Base-by-base conservation (phyloP, 768 basidiomycete genomes). In the Asterophora parasitica region DNA sequence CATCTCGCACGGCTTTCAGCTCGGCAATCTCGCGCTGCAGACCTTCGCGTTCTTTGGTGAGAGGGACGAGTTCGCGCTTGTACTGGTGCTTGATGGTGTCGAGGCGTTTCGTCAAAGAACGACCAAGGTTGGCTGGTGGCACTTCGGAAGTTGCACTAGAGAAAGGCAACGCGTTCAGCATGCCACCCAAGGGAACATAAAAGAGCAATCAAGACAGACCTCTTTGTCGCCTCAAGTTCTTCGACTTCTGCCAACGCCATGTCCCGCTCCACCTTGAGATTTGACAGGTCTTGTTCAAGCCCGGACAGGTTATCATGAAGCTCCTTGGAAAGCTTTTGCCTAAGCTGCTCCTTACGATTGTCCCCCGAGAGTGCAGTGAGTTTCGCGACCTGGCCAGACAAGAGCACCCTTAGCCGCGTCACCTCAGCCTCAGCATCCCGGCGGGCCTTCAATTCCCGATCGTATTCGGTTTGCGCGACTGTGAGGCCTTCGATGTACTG, bases 361-460 rank as follows among this genome's bases (percentile, higher is more conserved):
- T 95, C 89, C 26, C 86, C 86, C 2, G 83, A 83, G 55, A 97
- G 70, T n/a, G 91, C 81, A 4, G 88, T 88, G 16, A 99, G 74
- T 45, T 85, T 78, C 9, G 85, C 91, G 2, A 84, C 91, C 64
- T 98, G 95, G 4, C 92, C 91, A 48, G 92, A 88, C 16, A 98
- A 73, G 42, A 94, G 75, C 26, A 92, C 82, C 35, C 90, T 73
- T 19, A 99, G 71, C 34, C 88, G 79, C 17, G 86, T 85, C 49
- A 97, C 88, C 68, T 97, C 93, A 0, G 89, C 85, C 67, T 98
- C 93, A 1, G 90, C 88, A 53, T 97, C 93, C 13, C 90, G 81
- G 15, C 95, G 80, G 16, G 85, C 82, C 48, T 88, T 83, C 30
- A 93, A 75, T 65, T 98, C 96, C 43, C 81, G 81, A 61, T 97